phyloP scores from a whole-genome alignment of 257 asterid species.

The Solanum arcanum region DNA sequence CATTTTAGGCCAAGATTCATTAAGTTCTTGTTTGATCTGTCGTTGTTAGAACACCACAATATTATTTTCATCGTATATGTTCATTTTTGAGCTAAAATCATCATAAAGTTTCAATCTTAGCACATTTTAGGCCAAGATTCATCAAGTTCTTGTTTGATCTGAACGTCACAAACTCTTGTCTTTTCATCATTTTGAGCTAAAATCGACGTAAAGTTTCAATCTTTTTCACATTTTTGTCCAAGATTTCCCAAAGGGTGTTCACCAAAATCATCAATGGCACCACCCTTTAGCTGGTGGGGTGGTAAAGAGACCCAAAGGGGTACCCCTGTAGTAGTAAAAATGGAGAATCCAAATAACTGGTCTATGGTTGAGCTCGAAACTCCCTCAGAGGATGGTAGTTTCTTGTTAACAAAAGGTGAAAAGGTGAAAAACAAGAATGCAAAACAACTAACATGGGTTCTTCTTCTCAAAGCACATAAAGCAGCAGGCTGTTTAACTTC shows the following conservation, averaged over 20 bases:
- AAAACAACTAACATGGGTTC: constrained; percentile 91
- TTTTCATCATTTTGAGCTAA: neutral
- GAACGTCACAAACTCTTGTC: neutral
- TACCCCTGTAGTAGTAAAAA: constrained; percentile 82
- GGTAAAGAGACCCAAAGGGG: constrained; percentile 59
- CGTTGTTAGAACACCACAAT: neutral
- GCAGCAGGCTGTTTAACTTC: constrained; percentile 88
- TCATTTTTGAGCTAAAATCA: neutral
- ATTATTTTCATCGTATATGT: too few species aligned
- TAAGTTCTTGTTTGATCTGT: neutral
- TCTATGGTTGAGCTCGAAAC: constrained; percentile 84
- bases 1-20: neutral
- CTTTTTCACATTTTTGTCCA: neutral
- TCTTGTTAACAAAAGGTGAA: constrained; percentile 29
- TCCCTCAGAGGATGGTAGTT: constrained; percentile 67
- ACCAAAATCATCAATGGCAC: constrained; percentile 37
- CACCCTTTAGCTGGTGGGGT: constrained; percentile 84
- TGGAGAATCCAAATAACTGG: constrained; percentile 96
- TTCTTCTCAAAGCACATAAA: constrained; percentile 75
- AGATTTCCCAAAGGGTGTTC: neutral
- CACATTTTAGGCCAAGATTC: neutral
- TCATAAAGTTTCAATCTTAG: neutral
- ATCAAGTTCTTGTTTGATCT: neutral
- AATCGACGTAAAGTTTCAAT: neutral
- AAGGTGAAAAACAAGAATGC: constrained; percentile 86